Percentiles rank a stretch among this genome's conserved stretches.
Conservation (phyloP, 225 moss, liverwort and hornwort species). For the Polytrichum formosum region DNA sequence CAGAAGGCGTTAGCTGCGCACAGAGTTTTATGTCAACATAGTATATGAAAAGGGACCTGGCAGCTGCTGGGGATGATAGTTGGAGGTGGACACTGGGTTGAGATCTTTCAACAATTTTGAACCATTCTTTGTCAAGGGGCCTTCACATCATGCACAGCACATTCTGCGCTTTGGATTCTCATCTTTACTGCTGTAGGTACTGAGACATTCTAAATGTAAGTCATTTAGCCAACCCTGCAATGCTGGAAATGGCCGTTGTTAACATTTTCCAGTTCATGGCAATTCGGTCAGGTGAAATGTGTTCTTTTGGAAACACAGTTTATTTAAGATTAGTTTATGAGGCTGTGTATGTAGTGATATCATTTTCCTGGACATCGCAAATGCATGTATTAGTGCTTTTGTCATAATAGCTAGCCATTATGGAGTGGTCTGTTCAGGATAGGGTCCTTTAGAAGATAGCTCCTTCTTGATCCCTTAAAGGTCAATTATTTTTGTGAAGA, state of each 20-base stretch:
- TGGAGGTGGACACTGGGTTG: slow-evolving; percentile 23
- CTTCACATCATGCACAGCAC: slow-evolving; percentile 17
- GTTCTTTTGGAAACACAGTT: background rate
- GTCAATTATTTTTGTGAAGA: too few relatives aligned
- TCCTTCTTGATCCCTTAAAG: too few relatives aligned
- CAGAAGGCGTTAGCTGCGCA: slow-evolving; percentile 60
- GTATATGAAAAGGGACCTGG: slow-evolving; percentile 23
- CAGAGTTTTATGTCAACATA: slow-evolving; percentile 26
- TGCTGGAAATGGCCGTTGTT: slow-evolving; percentile 15
- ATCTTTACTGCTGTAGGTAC: slow-evolving; percentile 22
- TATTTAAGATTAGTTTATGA: too few relatives aligned
- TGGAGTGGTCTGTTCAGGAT: too few relatives aligned
- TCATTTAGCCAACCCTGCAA: slow-evolving; percentile 18
- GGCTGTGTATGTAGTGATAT: too few relatives aligned
- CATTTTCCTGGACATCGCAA: too few relatives aligned
- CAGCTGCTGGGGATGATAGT: slow-evolving; percentile 21
- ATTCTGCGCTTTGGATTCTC: slow-evolving; percentile 22
- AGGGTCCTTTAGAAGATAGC: too few relatives aligned
- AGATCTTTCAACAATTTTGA: slow-evolving; percentile 34
- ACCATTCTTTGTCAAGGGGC: slow-evolving; percentile 38
- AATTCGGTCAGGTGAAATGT: slow-evolving; percentile 15
- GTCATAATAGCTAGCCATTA: too few relatives aligned
- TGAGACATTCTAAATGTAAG: slow-evolving; percentile 14
- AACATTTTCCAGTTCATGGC: slow-evolving; percentile 11
- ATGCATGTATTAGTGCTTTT: too few relatives aligned